phyloP scores from a whole-genome alignment of 768 basidiomycete genomes.

The Albatrellus ellisii region DNA sequence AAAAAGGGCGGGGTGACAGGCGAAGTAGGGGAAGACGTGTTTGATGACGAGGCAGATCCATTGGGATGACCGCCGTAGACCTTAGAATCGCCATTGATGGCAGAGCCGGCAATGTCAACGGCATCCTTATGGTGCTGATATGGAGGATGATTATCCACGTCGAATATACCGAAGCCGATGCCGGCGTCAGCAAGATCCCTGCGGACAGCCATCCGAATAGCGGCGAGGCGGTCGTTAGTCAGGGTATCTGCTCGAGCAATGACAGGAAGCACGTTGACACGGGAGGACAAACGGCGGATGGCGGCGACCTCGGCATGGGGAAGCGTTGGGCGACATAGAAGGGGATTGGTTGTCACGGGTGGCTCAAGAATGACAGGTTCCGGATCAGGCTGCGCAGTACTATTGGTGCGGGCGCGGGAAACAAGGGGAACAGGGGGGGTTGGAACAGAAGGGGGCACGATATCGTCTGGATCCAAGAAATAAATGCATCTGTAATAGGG shows the following conservation, averaged over 20 bases:
- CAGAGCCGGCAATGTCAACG: not conserved
- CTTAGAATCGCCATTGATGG: constrained; percentile 36
- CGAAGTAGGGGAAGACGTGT: constrained; percentile 54
- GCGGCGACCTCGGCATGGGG: constrained; percentile 60
- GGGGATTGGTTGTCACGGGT: constrained; percentile 60
- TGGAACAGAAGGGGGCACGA: constrained; percentile 58
- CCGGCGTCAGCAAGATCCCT: constrained; percentile 73
- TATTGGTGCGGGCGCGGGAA: constrained; percentile 54
- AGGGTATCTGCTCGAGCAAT: constrained; percentile 72
- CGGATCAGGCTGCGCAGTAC: constrained; percentile 57
- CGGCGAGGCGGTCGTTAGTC: constrained; percentile 68
- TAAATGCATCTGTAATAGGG: constrained; percentile 55
- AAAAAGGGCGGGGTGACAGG: constrained; percentile 46
- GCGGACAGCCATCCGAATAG: constrained; percentile 69
- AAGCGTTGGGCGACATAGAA: constrained; percentile 52
- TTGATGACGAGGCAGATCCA: constrained; percentile 35
- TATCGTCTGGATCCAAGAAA: constrained; percentile 75
- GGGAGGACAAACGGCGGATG: constrained; percentile 65
- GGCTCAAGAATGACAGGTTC: constrained; percentile 75
- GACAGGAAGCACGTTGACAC: constrained; percentile 83
- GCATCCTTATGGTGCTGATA: constrained; percentile 12
- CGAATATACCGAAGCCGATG: constrained; percentile 85
- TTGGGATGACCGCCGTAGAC: constrained; percentile 37
- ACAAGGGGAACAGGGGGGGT: constrained; percentile 55
- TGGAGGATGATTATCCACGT: constrained; percentile 48